Percentiles rank a stretch among this genome's conserved stretches.
Conservation (phyloP, 148 eudicot species). For the Vaccinium darrowii region DNA sequence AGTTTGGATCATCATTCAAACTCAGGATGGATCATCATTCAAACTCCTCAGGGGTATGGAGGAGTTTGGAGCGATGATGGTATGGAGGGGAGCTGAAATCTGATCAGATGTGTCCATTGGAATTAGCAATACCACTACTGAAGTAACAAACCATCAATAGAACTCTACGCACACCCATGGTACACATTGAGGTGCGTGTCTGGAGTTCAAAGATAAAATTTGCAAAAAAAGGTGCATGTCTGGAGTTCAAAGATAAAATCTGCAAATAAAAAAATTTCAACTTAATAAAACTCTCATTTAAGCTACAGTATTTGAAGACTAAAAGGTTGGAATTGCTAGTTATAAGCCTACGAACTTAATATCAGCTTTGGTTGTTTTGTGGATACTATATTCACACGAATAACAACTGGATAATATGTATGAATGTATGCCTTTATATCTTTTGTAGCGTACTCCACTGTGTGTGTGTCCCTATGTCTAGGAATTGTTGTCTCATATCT, state of each 20-base stretch:
- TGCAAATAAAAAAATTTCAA: not conserved
- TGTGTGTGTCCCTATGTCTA: not conserved
- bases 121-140: not conserved
- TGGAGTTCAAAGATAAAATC: not conserved
- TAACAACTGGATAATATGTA: not conserved
- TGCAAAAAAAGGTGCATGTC: not conserved
- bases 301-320: not conserved
- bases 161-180: not conserved
- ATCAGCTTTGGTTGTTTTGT: not conserved
- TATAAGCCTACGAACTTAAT: not conserved
- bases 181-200: not conserved
- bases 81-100: not conserved
- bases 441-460: not conserved
- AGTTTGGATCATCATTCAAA: not conserved
- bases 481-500: not conserved
- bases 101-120: not conserved
- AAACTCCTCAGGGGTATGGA: not conserved
- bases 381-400: not conserved
- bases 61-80: not conserved
- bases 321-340: not conserved
- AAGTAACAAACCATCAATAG: not conserved
- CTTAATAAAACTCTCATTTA: not conserved
- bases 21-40: not conserved
- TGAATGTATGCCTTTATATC: not conserved
- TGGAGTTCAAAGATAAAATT: not conserved